Evolutionary conservation across 768 basidiomycete species (phyloP), one percentile per base, ranked within the genome.

Genomic region (Multifurca ochricompacta): DNA sequence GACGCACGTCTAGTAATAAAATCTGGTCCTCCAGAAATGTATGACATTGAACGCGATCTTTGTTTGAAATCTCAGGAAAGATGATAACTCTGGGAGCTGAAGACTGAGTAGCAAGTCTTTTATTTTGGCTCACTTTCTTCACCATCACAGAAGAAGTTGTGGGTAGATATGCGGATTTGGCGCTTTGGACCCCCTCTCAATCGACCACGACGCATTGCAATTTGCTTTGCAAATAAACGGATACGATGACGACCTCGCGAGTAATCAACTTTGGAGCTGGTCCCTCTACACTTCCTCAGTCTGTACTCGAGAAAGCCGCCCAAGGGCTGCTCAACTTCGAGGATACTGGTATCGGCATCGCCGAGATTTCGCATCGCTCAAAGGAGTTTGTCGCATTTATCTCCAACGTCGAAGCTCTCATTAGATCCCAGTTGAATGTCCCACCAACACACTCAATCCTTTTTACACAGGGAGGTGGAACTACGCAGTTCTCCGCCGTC

Each of bases 291-390:
- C 76, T 99, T 37, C 96, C 96, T 14, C 77, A 82, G n/a, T 73
- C 82, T 3, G 91, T 97, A 28, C 80, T 99, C 49, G 70, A 83
- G 62, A 82, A 93, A 66, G 91, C 94, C 2, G 78, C 87, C 13
- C 72, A 78, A 58, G 91, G 87, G 14, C 76, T 98, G n/a, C 73
- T 99, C 63, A 87, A 98, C 75, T 97, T 91, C 70, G 74, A 85
- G 52, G 77, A 77, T 43, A 94, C 90, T 2, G 96, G 96, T 25
- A 94, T 98, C 57, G 96, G 96, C 40, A 82, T 99, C 66, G 88
- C 91, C 39, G 96, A 99, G 70, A 81, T 98, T 66, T 95, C 92
- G 1, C 96, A 99, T 69, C 87, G 96, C 61, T 92, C 92, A 36
- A 82, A 88, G 63, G 87, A 93, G 59, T 98, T 98, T 68, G 76